Evolutionary conservation across 495 filamentous ascomycete species (phyloP), one percentile per base, ranked within the genome.

Genomic region (Podospora fimiseda): DNA sequence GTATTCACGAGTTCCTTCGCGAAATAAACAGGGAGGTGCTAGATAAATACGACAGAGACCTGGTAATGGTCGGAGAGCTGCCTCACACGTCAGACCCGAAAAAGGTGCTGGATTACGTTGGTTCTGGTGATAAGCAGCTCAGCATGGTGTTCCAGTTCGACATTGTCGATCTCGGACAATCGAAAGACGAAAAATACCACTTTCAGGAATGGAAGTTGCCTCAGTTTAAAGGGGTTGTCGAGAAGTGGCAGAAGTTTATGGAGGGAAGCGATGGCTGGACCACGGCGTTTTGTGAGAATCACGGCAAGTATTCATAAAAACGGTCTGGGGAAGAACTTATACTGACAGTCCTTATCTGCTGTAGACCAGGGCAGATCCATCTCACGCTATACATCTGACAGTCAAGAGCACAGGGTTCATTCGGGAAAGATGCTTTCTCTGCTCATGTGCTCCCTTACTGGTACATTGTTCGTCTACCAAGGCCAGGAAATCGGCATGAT

Each of bases 101-200:
- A 30, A 76, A 86, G 56, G 79, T 87, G 1, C 70, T 87, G 22
- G 70, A 74, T 13, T 79, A 78, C 24, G 79, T 89, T 19, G 71
- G 76, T 2, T 69, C 72, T 11, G 74, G 76, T 39, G 78, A 81
- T 22, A 69, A 74, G 42, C 82, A 89, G 60, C 72, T 89, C 41
- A 80, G 80, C 68, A 90, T 90, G 86, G 78, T 88, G 22, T 89
- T 90, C 69, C 79, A 86, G 55, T 88, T 88, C 55, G 84, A 87
- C 55, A 72, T 75, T 41, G 77, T 81, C 13, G 78, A 82, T 53
- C 69, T 88, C 23, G 85, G 84, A 7, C 63, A 75, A 82, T 78
- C 46, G 80, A 55, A 62, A 6, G 67, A 72, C 7, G 71, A 77
- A 46, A 68, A 62, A 50, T 72, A 67, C 55, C 51, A 58, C 18